Base-by-base conservation (phyloP, 805 yeast genomes). In the Myxozyma udenii region DNA sequence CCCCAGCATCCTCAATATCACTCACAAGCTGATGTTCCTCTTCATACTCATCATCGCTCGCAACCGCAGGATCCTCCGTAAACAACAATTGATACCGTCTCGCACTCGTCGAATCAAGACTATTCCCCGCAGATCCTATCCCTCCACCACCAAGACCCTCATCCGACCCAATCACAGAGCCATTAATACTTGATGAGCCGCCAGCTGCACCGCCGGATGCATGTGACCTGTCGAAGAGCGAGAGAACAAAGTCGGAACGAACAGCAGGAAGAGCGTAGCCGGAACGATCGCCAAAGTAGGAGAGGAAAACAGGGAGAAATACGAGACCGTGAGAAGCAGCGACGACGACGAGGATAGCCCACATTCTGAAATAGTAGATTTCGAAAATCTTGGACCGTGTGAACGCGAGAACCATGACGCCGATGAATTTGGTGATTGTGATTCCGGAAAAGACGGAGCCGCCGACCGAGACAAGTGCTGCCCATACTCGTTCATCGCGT, bases 301-400 rank as follows among this genome's bases (percentile, higher is more conserved):
- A 76, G 36, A 91, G 71, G 24, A 84, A 66, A 3, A 87, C 79
- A 0, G 98, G 98, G 46, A 91, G 71, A 50, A 91, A 78, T 35
- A 86, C 75, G 46, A 91, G 73, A 2, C 93, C 79, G 66, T 91
- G 97, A 0, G 85, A 58, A 0, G 90, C 80, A 1, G 95, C 96
- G 50, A 86, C 72, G 1, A 85, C 55, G 6, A 91, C 84, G 53
- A 91, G 73, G 0, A 89, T 74, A 11, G 86, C 70, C 98, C 98
- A 91, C 96, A 91, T 90, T 55, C 95, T 73, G 74, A 91, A 91
- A 67, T 93, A 91, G 68, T 87, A 91, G 1, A 91, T 79, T 60
- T 88, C 95, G 68, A 91, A 93, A 26, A 91, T 90, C 66, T 85
- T 82, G 18, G 96, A 87, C 57, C 79, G 73, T 0, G 98, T 87